Conservation (phyloP, 2,329 filamentous ascomycete genomes). For the Periconia macrospinosa region DNA sequence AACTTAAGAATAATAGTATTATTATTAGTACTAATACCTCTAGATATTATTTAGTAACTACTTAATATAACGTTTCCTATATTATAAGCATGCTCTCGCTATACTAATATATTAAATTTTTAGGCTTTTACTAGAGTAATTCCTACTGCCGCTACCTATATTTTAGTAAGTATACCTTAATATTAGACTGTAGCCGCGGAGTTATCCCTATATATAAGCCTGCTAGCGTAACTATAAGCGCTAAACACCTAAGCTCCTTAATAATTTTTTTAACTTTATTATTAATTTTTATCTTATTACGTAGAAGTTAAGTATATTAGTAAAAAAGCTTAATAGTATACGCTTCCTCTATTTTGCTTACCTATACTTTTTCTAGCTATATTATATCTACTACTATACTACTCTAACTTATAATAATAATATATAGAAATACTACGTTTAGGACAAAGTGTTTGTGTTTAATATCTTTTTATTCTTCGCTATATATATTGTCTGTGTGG, state of each 20-base stretch:
- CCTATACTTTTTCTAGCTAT: slow-evolving; percentile 14
- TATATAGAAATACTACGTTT: slow-evolving; percentile 7
- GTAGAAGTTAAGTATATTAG: not conserved
- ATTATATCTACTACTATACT: slow-evolving; percentile 12
- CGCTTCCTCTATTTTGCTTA: slow-evolving; percentile 15
- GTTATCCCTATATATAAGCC: slow-evolving; percentile 17
- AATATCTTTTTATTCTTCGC: too few species aligned
- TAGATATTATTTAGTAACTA: slow-evolving; percentile 11
- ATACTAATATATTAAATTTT: slow-evolving; percentile 18
- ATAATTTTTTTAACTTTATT: slow-evolving; percentile 12
- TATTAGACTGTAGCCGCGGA: slow-evolving; percentile 15
- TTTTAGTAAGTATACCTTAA: slow-evolving; percentile 15
- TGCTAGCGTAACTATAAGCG: slow-evolving; percentile 21
- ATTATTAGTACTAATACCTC: slow-evolving; percentile 17
- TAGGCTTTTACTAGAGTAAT: slow-evolving; percentile 14
- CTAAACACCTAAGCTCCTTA: slow-evolving; percentile 19
- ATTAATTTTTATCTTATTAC: not conserved
- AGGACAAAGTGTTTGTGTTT: slow-evolving; percentile 19
- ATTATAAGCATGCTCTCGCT: slow-evolving; percentile 24
- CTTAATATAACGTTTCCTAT: slow-evolving; percentile 21
- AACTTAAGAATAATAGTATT: slow-evolving; percentile 11
- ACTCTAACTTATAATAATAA: slow-evolving; percentile 17
- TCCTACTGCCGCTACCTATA: slow-evolving; percentile 15
- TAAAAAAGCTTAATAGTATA: slow-evolving; percentile 15
- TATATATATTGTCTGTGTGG: too few species aligned